Evolutionary conservation across 345 rosid genomes (phyloP).

Genomic region (Melaleuca quinquenervia): DNA sequence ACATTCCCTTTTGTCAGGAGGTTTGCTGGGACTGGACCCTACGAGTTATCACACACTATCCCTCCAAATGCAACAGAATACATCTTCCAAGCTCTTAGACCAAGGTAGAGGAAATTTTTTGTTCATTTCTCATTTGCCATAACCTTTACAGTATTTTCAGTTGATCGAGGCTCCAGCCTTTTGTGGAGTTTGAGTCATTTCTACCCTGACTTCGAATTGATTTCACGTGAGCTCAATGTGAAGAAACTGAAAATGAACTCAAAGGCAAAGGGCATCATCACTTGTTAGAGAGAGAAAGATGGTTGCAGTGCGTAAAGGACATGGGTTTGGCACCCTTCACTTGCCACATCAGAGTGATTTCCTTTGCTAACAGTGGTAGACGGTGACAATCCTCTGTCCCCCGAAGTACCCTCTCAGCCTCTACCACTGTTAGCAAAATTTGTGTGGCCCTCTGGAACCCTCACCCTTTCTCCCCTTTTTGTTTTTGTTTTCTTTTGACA

Average conservation of each 20-base stretch:
- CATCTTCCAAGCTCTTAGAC: constrained; percentile 57
- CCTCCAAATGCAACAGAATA: constrained; percentile 53
- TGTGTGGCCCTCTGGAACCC: neutral
- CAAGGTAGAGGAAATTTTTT: constrained; percentile 23
- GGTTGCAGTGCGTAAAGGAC: neutral
- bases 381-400: neutral
- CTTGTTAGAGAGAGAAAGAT: neutral
- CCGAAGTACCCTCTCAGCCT: neutral
- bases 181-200: neutral
- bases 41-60: constrained; percentile 26
- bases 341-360: neutral
- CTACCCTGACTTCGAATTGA: neutral
- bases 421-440: neutral
- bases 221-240: neutral
- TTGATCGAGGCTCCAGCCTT: neutral
- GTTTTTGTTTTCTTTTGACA: neutral
- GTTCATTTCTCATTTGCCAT: neutral
- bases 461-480: neutral
- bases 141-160: neutral
- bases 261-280: neutral
- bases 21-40: constrained; percentile 20
- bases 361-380: neutral
- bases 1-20: constrained; percentile 14
- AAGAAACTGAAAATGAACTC: neutral
- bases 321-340: neutral